Conservation (phyloP, 2,329 filamentous ascomycete species). For the Colletotrichum euphorbiae region DNA sequence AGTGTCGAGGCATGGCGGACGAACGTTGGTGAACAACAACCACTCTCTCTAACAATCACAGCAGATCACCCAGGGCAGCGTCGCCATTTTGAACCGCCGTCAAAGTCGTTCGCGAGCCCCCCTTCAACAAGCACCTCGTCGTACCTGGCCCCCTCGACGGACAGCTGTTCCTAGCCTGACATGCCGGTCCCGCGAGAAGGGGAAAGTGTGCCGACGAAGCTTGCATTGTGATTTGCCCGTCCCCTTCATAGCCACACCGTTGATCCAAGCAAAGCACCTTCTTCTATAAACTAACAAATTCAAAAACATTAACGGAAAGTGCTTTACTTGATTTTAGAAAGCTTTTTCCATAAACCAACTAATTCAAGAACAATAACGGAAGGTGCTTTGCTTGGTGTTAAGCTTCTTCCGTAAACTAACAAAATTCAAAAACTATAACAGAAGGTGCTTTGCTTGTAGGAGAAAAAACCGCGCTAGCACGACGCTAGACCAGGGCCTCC, state of each 20-base stretch:
- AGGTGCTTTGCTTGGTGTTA: too few relatives aligned
- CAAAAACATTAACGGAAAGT: too few relatives aligned
- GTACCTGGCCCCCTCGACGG: not conserved
- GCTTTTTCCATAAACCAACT: too few relatives aligned
- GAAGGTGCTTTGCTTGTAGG: too few relatives aligned
- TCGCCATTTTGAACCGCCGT: conserved; percentile 12
- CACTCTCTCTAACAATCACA: not conserved
- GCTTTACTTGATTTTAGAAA: too few relatives aligned
- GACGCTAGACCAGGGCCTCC: too few relatives aligned
- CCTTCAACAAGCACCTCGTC: not conserved
- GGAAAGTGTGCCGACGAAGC: conserved; percentile 26
- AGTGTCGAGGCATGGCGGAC: conserved; percentile 26
- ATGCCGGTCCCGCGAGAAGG: conserved; percentile 19
- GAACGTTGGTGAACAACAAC: not conserved
- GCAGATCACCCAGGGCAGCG: not conserved
- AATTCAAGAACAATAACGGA: too few relatives aligned
- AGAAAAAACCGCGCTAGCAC: too few relatives aligned
- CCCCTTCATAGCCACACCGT: conserved; percentile 11
- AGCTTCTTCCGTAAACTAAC: too few relatives aligned
- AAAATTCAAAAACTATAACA: too few relatives aligned
- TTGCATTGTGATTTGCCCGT: conserved; percentile 23
- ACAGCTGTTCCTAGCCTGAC: conserved; percentile 18
- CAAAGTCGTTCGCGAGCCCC: not conserved
- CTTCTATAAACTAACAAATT: too few relatives aligned
- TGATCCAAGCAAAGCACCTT: too few relatives aligned